Conservation (phyloP, 495 filamentous ascomycete genomes). For the Cercophora samala region DNA sequence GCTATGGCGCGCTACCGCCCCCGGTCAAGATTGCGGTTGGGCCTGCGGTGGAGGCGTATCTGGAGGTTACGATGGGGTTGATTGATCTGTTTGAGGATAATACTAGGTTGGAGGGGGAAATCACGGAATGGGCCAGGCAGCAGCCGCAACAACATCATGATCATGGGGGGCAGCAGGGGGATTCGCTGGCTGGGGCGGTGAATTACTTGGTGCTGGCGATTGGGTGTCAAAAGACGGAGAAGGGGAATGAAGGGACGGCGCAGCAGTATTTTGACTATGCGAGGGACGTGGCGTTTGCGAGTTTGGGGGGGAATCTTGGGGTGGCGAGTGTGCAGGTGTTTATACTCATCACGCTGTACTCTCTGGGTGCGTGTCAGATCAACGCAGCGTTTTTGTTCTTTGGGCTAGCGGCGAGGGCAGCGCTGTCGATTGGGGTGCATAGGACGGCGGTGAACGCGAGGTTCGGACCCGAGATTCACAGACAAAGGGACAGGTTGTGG, state of each 20-base stretch:
- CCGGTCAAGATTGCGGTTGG: slow-evolving; percentile 21
- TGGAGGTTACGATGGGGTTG: slow-evolving; percentile 39
- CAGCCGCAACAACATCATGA: slow-evolving; percentile 5
- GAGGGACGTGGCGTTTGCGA: slow-evolving; percentile 52
- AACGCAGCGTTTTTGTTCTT: slow-evolving; percentile 59
- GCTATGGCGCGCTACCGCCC: slow-evolving; percentile 20
- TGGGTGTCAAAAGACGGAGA: slow-evolving; percentile 51
- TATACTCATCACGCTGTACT: slow-evolving; percentile 57
- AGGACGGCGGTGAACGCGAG: slow-evolving; percentile 58
- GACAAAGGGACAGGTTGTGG: slow-evolving; percentile 56
- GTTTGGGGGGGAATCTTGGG: slow-evolving; percentile 54
- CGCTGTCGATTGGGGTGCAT: slow-evolving; percentile 59
- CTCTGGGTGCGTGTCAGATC: slow-evolving; percentile 58
- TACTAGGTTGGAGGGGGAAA: slow-evolving; percentile 26
- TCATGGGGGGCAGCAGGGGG: slow-evolving; percentile 31
- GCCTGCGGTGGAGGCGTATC: slow-evolving; percentile 33
- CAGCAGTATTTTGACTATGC: slow-evolving; percentile 56
- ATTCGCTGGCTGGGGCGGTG: slow-evolving; percentile 44
- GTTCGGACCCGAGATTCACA: slow-evolving; percentile 49
- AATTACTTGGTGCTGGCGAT: slow-evolving; percentile 60
- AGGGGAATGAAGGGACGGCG: slow-evolving; percentile 40
- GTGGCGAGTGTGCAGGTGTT: slow-evolving; percentile 57
- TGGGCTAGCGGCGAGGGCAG: slow-evolving; percentile 57
- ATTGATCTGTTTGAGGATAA: slow-evolving; percentile 42
- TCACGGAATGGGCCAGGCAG: slow-evolving; percentile 32